Evolutionary conservation across 768 basidiomycete species (phyloP), one percentile per base, ranked within the genome.

Genomic region (Brasilioporus rufonigricans): DNA sequence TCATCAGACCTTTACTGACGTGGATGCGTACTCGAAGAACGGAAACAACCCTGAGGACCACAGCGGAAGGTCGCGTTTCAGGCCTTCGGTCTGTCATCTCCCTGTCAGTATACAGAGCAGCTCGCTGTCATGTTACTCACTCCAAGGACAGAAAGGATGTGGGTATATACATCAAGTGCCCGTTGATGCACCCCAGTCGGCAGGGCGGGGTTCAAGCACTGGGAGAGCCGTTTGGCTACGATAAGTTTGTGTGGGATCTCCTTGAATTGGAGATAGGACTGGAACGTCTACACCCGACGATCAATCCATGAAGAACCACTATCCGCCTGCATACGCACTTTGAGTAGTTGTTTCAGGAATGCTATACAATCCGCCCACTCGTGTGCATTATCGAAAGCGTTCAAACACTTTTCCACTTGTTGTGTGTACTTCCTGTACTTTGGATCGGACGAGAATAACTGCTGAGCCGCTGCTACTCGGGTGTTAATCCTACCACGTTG

Each of bases 291-390:
- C 10, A 50, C 39, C n/a, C 48, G 32, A 1, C 5, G 10, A 40
- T 65, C 41, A 50, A 44, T 26, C 8, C 16, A 48, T 12, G 29
- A 14, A 49, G 43, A 27, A 23, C 1, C 16, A 32, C 41, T 16
- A 41, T 39, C 31, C 4, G 32, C 33, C 46, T 31, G 31, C 29
- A 23, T 39, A 60, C 70, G 41, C 63, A 91, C 93, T 80, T 97
- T 97, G 56, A 96, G 81, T 56, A 97, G 73, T 61, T 94, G 89
- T 68, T 95, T 95, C 70, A 99, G 72, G 74, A 98, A 99, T 38
- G 95, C 88, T 67, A 97, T 98, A 70, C 94, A 98, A 75, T 99
- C 97, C 56, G 97, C 95, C 97, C 97, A 99, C 75, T 99, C 97
- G 53, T 96, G 92, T 55, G 97, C 93, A 65, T 85, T 91, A 66